Evolutionary conservation across 495 filamentous ascomycete genomes (phyloP).

Genomic region (Tuber microsphaerosporum): DNA sequence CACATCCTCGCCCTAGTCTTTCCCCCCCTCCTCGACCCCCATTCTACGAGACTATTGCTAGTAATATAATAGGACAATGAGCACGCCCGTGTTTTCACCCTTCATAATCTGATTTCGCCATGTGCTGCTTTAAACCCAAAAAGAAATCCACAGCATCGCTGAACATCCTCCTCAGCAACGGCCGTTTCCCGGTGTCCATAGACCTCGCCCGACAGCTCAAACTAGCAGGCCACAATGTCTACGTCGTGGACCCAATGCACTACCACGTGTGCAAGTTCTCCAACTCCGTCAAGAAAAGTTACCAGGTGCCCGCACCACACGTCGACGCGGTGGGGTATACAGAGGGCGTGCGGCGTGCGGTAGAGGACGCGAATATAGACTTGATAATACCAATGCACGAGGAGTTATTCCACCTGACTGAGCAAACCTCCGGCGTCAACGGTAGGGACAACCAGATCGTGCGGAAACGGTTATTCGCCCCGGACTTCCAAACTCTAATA

Average conservation of each 20-base stretch:
- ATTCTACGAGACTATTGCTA: background rate
- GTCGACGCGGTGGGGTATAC: conserved; percentile 37
- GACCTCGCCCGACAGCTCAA: conserved; percentile 42
- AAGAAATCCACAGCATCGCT: conserved; percentile 11
- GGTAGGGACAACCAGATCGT: conserved; percentile 7
- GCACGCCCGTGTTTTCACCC: background rate
- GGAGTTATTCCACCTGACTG: conserved; percentile 42
- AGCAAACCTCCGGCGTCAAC: conserved; percentile 7
- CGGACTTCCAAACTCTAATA: conserved; percentile 23
- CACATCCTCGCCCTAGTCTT: too few species aligned
- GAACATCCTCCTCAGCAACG: conserved; percentile 43
- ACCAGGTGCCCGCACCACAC: conserved; percentile 34
- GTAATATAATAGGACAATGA: background rate
- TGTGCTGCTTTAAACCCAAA: background rate
- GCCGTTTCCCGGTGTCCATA: conserved; percentile 43
- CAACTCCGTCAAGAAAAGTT: conserved; percentile 27
- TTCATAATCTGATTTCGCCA: background rate
- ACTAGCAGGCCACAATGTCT: conserved; percentile 37
- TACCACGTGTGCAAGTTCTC: conserved; percentile 43
- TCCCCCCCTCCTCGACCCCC: too few species aligned
- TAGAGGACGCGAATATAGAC: conserved; percentile 38
- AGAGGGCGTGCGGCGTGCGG: conserved; percentile 19
- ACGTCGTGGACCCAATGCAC: conserved; percentile 43
- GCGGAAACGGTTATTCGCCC: conserved; percentile 29
- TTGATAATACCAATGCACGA: conserved; percentile 42